These are phyloP conservation scores for Myriosclerotinia scirpicola DNA, from an alignment of 2,329 filamentous ascomycete species.

Conservation along the genomic window DNA sequence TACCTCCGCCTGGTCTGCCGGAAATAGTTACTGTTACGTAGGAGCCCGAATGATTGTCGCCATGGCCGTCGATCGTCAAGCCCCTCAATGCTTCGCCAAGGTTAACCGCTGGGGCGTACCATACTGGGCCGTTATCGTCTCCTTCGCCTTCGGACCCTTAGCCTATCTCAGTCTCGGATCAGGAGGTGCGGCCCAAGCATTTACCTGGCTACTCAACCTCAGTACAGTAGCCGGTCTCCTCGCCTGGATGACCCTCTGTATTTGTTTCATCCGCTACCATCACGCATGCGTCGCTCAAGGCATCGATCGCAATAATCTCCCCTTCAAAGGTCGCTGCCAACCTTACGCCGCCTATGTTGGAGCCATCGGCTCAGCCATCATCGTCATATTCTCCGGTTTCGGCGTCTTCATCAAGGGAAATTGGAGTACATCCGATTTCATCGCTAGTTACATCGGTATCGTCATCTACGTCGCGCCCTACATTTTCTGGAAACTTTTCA, in stretches of 20 bases:
- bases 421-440: constrained; percentile 58
- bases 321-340: constrained; percentile 55
- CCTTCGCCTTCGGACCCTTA: constrained; percentile 46
- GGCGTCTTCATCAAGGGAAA: constrained; percentile 59
- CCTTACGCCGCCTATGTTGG: constrained; percentile 53
- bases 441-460: constrained; percentile 59
- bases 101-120: constrained; percentile 59
- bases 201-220: constrained; percentile 65
- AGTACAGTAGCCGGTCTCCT: constrained; percentile 64
- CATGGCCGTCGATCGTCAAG: constrained; percentile 64
- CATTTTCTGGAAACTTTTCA: constrained; percentile 54
- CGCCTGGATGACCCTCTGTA: constrained; percentile 60
- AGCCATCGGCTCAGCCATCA: constrained; percentile 39
- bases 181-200: constrained; percentile 49
- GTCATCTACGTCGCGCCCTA: constrained; percentile 46
- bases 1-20: constrained; percentile 63
- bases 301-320: constrained; percentile 52
- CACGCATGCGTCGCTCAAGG: constrained; percentile 57
- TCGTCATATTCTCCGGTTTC: constrained; percentile 72
- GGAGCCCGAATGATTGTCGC: constrained; percentile 69
- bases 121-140: constrained; percentile 56
- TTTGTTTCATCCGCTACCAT: constrained; percentile 60
- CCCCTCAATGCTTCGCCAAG: constrained; percentile 57
- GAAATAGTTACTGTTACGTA: constrained; percentile 61
- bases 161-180: constrained; percentile 65